These are phyloP conservation scores for Pholiota adiposa DNA, from an alignment of 1,284 basidiomycete species.

Conservation along the genomic window DNA sequence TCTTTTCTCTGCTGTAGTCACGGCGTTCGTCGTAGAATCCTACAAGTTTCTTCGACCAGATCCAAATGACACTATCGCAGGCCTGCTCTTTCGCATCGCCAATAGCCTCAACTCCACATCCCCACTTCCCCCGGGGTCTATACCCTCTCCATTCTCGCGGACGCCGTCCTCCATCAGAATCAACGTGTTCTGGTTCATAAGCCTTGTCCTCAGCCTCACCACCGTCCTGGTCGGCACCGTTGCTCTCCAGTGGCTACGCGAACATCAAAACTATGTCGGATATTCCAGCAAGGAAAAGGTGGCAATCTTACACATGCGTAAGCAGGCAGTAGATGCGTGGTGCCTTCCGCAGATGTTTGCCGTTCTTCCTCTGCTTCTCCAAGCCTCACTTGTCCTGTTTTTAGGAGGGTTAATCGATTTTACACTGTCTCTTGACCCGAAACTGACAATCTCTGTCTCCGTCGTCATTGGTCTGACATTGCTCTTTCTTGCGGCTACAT, in stretches of 20 bases:
- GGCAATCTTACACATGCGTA: conserved; percentile 24
- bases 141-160: not conserved
- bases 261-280: conserved; percentile 18
- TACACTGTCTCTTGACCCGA: conserved; percentile 20
- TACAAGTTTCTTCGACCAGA: conserved; percentile 21
- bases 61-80: conserved; percentile 14
- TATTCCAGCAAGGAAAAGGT: conserved; percentile 17
- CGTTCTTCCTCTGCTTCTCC: conserved; percentile 27
- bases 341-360: conserved; percentile 26
- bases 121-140: not conserved
- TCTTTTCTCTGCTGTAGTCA: conserved; percentile 29
- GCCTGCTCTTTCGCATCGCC: conserved; percentile 18
- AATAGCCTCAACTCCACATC: conserved; percentile 7
- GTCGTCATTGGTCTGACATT: conserved; percentile 21
- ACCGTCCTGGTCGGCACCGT: conserved; percentile 25
- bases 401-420: conserved; percentile 30
- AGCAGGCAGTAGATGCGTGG: conserved; percentile 27
- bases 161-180: conserved; percentile 14
- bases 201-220: conserved; percentile 27
- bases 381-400: conserved; percentile 28
- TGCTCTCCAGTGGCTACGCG: conserved; percentile 27
- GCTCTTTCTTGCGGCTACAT: conserved; percentile 22
- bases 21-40: conserved; percentile 25
- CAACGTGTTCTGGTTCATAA: conserved; percentile 28
- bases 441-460: conserved; percentile 21